These are phyloP conservation scores for Neonectria coccinea DNA, from an alignment of 2,329 filamentous ascomycete species.

Conservation along the genomic window DNA sequence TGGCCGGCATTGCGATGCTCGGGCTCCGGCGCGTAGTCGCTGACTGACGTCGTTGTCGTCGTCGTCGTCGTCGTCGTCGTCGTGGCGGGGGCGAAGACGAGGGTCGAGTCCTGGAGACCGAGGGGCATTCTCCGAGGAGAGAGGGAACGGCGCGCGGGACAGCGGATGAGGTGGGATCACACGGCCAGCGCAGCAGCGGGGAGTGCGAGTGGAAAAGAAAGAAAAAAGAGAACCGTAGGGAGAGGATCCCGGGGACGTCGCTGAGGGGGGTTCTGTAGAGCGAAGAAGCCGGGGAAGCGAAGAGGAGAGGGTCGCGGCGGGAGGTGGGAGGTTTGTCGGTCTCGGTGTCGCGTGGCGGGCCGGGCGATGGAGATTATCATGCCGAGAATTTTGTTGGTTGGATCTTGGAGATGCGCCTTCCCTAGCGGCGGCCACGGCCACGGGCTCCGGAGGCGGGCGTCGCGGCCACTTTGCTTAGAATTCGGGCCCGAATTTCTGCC, in stretches of 20 bases:
- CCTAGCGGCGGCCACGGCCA: slow-evolving; percentile 5
- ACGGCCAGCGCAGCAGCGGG: slow-evolving; percentile 8
- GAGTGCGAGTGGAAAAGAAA: background rate
- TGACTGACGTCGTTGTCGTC: slow-evolving; percentile 20
- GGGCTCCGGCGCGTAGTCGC: slow-evolving; percentile 40
- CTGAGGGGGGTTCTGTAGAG: background rate
- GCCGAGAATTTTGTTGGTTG: slow-evolving; percentile 29
- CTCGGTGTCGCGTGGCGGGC: slow-evolving; percentile 25
- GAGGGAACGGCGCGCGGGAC: slow-evolving; percentile 26
- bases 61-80: slow-evolving; percentile 30
- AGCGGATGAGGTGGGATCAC: slow-evolving; percentile 12
- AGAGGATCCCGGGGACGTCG: slow-evolving; percentile 8
- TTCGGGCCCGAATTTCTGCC: background rate
- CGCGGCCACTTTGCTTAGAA: background rate
- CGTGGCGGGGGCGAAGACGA: slow-evolving; percentile 40
- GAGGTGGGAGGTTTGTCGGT: slow-evolving; percentile 4
- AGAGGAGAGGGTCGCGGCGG: background rate
- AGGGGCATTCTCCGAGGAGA: slow-evolving; percentile 42
- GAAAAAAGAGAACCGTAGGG: background rate
- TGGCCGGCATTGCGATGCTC: slow-evolving; percentile 51
- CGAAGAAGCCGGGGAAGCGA: slow-evolving; percentile 4
- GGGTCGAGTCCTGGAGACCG: slow-evolving; percentile 40
- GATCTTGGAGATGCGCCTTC: slow-evolving; percentile 18
- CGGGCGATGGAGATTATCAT: slow-evolving; percentile 24
- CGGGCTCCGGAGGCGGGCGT: slow-evolving; percentile 19